Conservation (phyloP, 352 stramenopile species). For the Phytophthora chlamydospora region DNA sequence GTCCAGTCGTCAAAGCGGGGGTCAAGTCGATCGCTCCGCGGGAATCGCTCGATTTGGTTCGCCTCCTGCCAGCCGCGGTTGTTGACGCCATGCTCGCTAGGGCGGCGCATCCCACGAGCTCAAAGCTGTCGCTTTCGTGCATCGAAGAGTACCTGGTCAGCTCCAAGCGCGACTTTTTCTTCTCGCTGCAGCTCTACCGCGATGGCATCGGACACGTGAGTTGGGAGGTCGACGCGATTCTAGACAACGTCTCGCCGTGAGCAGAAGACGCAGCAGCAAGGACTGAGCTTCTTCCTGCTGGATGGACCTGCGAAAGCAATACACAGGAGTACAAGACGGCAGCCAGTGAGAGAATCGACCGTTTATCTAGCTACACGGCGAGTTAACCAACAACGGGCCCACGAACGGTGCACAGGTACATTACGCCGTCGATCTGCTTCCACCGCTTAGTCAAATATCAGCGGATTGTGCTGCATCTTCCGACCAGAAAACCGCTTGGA, state of each 20-base stretch:
- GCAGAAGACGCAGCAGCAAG: conserved; percentile 2
- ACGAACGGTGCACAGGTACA: conserved; percentile 42
- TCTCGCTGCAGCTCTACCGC: conserved; percentile 43
- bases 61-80: conserved; percentile 32
- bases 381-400: conserved; percentile 21
- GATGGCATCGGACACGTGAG: conserved; percentile 23
- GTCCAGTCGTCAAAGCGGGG: conserved; percentile 15
- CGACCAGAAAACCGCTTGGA: conserved; percentile 7
- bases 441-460: conserved; percentile 33
- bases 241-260: conserved; percentile 15
- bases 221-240: conserved; percentile 44
- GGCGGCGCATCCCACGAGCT: not conserved
- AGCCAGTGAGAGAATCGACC: conserved; percentile 7
- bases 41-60: conserved; percentile 34
- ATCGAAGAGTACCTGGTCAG: conserved; percentile 30
- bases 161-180: conserved; percentile 29
- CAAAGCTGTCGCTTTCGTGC: conserved; percentile 25
- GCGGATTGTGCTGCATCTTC: conserved; percentile 16
- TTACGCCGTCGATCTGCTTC: conserved; percentile 29
- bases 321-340: conserved; percentile 6
- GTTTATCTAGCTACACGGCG: conserved; percentile 4
- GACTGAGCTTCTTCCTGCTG: not conserved
- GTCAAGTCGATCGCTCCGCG: conserved; percentile 20
- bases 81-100: conserved; percentile 31
- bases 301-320: conserved; percentile 15